These are phyloP conservation scores for Fusarium tricinctum DNA, from an alignment of 2,329 filamentous ascomycete species.

Conservation along the genomic window DNA sequence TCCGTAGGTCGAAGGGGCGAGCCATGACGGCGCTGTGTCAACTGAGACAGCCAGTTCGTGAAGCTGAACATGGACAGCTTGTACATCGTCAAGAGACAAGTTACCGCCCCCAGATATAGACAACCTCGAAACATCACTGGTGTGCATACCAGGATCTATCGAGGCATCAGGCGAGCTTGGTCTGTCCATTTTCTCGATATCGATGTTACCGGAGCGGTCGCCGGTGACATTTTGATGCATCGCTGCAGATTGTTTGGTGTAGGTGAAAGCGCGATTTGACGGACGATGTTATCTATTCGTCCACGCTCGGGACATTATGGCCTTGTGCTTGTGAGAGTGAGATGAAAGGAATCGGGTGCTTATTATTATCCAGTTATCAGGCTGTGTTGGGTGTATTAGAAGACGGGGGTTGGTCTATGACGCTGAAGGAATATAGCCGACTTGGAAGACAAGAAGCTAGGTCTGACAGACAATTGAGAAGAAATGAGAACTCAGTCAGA, in stretches of 20 bases:
- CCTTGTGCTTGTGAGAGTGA: background rate
- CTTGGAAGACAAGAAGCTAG: slow-evolving; percentile 8
- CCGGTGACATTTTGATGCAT: slow-evolving; percentile 32
- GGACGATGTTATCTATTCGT: slow-evolving; percentile 27
- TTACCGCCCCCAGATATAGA: slow-evolving; percentile 54
- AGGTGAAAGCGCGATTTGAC: background rate
- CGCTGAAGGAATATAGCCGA: slow-evolving; percentile 6
- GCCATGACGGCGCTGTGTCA: slow-evolving; percentile 68
- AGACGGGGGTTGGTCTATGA: slow-evolving; percentile 32
- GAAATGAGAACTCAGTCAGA: background rate
- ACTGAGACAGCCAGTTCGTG: slow-evolving; percentile 69
- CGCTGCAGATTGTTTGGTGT: slow-evolving; percentile 8
- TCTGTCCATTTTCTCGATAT: slow-evolving; percentile 53
- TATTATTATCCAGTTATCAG: slow-evolving; percentile 17
- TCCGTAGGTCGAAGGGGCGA: slow-evolving; percentile 63
- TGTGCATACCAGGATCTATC: slow-evolving; percentile 39
- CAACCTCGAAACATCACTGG: slow-evolving; percentile 40
- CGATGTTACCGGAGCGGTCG: slow-evolving; percentile 22
- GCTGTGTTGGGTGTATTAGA: background rate
- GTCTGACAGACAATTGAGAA: background rate
- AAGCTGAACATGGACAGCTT: slow-evolving; percentile 67
- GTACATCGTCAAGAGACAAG: slow-evolving; percentile 66
- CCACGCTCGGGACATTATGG: slow-evolving; percentile 36
- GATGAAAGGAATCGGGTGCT: background rate
- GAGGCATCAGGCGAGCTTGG: slow-evolving; percentile 54